These are phyloP conservation scores for Candida corydali DNA, from an alignment of 805 yeast species.

Conservation along the genomic window DNA sequence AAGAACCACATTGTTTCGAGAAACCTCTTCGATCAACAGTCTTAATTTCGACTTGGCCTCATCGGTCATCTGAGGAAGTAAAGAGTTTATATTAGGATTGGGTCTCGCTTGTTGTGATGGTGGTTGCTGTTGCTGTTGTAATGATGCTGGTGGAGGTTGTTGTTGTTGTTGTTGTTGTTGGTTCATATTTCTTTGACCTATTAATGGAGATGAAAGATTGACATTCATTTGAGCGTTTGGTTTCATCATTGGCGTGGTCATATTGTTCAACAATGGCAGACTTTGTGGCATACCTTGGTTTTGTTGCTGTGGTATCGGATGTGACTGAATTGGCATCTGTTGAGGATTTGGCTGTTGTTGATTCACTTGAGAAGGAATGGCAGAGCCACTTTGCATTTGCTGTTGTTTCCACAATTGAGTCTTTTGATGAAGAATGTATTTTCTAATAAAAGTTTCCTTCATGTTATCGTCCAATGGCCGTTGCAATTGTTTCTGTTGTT, in stretches of 20 bases:
- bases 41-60: constrained; percentile 62
- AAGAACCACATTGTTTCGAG: constrained; percentile 59
- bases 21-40: constrained; percentile 64
- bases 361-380: constrained; percentile 7
- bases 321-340: constrained; percentile 15
- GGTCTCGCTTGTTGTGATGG: constrained; percentile 11
- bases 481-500: constrained; percentile 31
- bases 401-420: constrained; percentile 26
- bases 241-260: constrained; percentile 9
- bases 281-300: constrained; percentile 19
- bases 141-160: not conserved
- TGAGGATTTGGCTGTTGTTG: constrained; percentile 23
- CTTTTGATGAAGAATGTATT: constrained; percentile 38
- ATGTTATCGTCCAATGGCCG: constrained; percentile 32
- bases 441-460: constrained; percentile 35
- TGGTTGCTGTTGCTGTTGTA: not conserved
- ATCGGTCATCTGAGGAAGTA: constrained; percentile 42
- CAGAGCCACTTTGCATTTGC: constrained; percentile 6
- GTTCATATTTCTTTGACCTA: constrained; percentile 4
- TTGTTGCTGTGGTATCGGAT: constrained; percentile 13
- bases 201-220: constrained; percentile 8
- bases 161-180: not conserved
- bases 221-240: constrained; percentile 8
- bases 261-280: constrained; percentile 9
- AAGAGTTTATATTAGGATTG: constrained; percentile 7